These are phyloP conservation scores for Saccharum officinarum DNA, from an alignment of 176 grass and related monocot genomes.

Conservation along the genomic window DNA sequence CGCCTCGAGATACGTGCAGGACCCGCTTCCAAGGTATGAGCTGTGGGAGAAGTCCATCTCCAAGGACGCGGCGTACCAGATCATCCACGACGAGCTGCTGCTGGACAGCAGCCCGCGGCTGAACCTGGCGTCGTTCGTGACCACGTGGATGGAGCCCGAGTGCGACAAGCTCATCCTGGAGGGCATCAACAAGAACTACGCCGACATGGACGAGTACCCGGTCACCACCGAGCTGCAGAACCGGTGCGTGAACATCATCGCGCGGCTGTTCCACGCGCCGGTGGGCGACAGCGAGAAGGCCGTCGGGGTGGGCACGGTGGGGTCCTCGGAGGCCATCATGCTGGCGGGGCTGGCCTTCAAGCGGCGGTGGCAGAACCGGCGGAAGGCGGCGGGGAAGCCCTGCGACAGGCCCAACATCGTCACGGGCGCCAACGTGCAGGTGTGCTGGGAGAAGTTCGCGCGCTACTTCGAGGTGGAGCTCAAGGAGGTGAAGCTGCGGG, in stretches of 20 bases:
- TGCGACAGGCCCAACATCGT: slow-evolving; percentile 87
- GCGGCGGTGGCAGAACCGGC: slow-evolving; percentile 74
- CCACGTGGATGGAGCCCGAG: slow-evolving; percentile 97
- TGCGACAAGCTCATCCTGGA: slow-evolving; percentile 83
- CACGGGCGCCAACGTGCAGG: slow-evolving; percentile 80
- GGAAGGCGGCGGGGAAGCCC: slow-evolving; percentile 65
- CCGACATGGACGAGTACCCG: slow-evolving; percentile 92
- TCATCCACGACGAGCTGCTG: slow-evolving; percentile 91
- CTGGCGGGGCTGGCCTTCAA: slow-evolving; percentile 91
- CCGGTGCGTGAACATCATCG: slow-evolving; percentile 97
- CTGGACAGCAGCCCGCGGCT: slow-evolving; percentile 87
- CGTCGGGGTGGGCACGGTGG: slow-evolving; percentile 80
- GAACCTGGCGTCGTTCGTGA: slow-evolving; percentile 94
- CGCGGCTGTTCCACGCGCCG: slow-evolving; percentile 78
- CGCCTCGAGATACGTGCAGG: slow-evolving; percentile 84
- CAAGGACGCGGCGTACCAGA: slow-evolving; percentile 95
- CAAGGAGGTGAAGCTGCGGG: slow-evolving; percentile 77
- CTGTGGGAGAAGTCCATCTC: slow-evolving; percentile 52
- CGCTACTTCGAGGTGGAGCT: slow-evolving; percentile 93
- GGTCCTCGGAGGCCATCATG: slow-evolving; percentile 98
- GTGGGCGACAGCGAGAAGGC: slow-evolving; percentile 42
- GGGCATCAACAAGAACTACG: slow-evolving; percentile 89
- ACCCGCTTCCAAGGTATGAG: slow-evolving; percentile 71
- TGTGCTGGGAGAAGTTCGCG: slow-evolving; percentile 98
- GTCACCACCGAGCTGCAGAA: slow-evolving; percentile 97